Base-by-base conservation (phyloP, 495 filamentous ascomycete species). In the Penicillium paradoxum region DNA sequence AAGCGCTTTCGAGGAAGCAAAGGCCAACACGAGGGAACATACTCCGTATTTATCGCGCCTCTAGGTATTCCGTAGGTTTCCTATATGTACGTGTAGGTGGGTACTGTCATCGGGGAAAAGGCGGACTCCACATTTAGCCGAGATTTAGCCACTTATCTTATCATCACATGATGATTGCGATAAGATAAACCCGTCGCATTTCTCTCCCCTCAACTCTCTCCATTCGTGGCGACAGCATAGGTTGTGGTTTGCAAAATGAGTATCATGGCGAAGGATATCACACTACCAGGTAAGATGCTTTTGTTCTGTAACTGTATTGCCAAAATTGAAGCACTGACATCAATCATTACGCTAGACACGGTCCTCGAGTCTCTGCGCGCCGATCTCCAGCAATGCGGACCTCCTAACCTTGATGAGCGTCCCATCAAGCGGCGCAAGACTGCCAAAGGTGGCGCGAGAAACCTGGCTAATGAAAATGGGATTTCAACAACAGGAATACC, bases 341-440 rank as follows among this genome's bases (percentile, higher is more conserved):
- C 33, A 9, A 7, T 43, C 18, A 17, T 13, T 55, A 45, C 45
- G 42, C 22, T 45, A 75, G 72, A 54, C 21, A 24, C 51, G n/a
- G 53, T 63, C 18, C 63, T 66, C 19, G 29, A 52, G 53, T 55
- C 57, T 43, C 44, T 75, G 30, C 58, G 54, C 46, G 40, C 58
- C 43, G 56, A 60, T 39, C 53, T 71, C 42, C 46, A 54, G 46
- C 58, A 58, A 45, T 52, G 1, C 27, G 52, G 52, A 17, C 44
- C 45, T 22, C 30, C 34, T 2, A 53, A 62, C 22, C 30, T 21
- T 25, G 49, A 67, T 43, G 55, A 45, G 8, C 66, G 41, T 52
- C 60, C 57, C 9, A 59, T 33, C 21, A 77, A 77, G 58, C 71
- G 73, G 38, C 71, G 68, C 53, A 77, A 73, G 51, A 22, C 67